A percentile compares a stretch with the other conserved stretches of the same genome.
Conservation (phyloP, 106 monocot genomes). For the Dioscorea zingiberensis region DNA sequence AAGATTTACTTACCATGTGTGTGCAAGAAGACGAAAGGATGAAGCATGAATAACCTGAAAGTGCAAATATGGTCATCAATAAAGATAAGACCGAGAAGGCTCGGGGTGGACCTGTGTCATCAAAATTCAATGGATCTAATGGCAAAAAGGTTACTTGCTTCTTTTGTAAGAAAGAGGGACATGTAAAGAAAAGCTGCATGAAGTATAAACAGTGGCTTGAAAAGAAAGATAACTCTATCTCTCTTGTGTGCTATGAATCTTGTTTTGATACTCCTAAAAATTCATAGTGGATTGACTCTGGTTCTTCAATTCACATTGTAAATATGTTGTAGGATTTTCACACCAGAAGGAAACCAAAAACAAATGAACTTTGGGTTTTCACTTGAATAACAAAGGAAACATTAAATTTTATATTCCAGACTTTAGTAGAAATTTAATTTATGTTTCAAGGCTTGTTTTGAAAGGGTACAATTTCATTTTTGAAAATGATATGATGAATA, state of each 20-base stretch:
- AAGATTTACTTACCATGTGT: slow-evolving; percentile 16
- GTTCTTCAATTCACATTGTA: slow-evolving; percentile 18
- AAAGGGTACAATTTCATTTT: not conserved
- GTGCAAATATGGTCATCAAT: not conserved
- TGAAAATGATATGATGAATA: not conserved
- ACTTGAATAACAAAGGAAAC: slow-evolving; percentile 11
- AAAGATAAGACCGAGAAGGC: not conserved
- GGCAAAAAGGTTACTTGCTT: slow-evolving; percentile 5
- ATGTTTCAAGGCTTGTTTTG: slow-evolving; percentile 2
- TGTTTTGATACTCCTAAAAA: slow-evolving; percentile 8
- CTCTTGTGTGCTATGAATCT: slow-evolving; percentile 17
- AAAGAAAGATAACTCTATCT: slow-evolving; percentile 15
- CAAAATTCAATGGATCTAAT: not conserved
- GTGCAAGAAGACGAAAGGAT: slow-evolving; percentile 14
- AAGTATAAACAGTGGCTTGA: slow-evolving; percentile 16
- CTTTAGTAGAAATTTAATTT: slow-evolving; percentile 17
- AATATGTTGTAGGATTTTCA: slow-evolving; percentile 13
- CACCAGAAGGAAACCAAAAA: not conserved
- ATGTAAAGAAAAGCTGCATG: slow-evolving; percentile 7
- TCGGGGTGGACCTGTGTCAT: not conserved
- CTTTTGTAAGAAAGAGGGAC: slow-evolving; percentile 3
- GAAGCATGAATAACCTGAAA: slow-evolving; percentile 1
- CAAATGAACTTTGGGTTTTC: slow-evolving; percentile 7
- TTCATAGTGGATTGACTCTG: slow-evolving; percentile 21
- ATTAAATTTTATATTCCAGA: slow-evolving; percentile 9